These are phyloP conservation scores for Coemansia sp. DNA, from an alignment of 192 early-diverging fungal species.

Conservation along the genomic window DNA sequence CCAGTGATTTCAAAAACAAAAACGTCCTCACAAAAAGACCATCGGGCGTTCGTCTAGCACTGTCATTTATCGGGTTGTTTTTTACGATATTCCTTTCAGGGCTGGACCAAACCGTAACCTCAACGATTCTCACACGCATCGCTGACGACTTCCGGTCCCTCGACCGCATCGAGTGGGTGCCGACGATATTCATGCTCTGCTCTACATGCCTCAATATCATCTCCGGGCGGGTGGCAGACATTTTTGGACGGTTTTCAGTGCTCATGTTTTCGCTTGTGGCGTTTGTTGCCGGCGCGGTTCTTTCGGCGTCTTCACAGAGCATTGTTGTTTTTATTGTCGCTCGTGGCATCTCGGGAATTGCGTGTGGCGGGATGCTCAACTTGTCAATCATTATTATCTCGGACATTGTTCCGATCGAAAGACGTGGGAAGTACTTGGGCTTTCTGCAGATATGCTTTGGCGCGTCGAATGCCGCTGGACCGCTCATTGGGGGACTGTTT, in stretches of 20 bases:
- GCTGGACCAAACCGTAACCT: conserved; percentile 84
- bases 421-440: conserved; percentile 74
- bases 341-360: conserved; percentile 71
- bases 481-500: conserved; percentile 59
- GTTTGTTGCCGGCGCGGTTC: conserved; percentile 47
- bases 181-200: conserved; percentile 71
- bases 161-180: conserved; percentile 80
- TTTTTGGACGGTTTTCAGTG: conserved; percentile 57
- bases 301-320: conserved; percentile 39
- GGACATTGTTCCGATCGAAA: conserved; percentile 67
- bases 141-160: conserved; percentile 71
- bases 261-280: conserved; percentile 40
- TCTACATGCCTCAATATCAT: conserved; percentile 70
- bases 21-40: not conserved
- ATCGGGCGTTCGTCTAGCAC: conserved; percentile 2
- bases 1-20: not conserved
- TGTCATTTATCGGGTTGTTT: conserved; percentile 52
- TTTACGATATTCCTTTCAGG: conserved; percentile 73
- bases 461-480: conserved; percentile 58
- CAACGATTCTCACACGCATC: conserved; percentile 77
- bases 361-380: conserved; percentile 63
- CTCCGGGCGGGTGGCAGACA: conserved; percentile 85
- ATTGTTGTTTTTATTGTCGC: conserved; percentile 63
- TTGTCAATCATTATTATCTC: conserved; percentile 72
- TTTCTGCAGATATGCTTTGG: conserved; percentile 55